phyloP scores from a whole-genome alignment of 768 basidiomycete species.

The Podaxis sp. region DNA sequence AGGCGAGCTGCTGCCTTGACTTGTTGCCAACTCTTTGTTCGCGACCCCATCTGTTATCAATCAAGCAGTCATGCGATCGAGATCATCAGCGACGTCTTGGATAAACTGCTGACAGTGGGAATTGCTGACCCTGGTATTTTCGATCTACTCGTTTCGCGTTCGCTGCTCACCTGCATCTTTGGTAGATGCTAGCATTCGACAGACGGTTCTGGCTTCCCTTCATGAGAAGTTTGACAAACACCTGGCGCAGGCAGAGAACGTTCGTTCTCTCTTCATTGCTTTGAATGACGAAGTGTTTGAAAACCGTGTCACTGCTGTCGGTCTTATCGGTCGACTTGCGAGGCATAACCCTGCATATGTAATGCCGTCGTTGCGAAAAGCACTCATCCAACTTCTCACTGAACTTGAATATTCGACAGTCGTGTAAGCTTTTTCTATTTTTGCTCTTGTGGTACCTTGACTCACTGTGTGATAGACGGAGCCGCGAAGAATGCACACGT shows the following conservation, averaged over 20 bases:
- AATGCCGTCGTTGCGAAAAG: conserved; percentile 95
- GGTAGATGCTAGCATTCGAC: conserved; percentile 76
- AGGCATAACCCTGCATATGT: conserved; percentile 98
- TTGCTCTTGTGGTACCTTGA: neutral
- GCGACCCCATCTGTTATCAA: conserved; percentile 95
- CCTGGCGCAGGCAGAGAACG: conserved; percentile 96
- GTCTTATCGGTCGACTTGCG: conserved; percentile 89
- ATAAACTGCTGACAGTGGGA: conserved; percentile 92
- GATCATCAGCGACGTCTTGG: conserved; percentile 96
- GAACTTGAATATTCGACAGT: conserved; percentile 96
- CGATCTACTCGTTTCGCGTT: conserved; percentile 9
- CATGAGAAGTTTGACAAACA: conserved; percentile 97
- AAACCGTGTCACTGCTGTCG: conserved; percentile 89
- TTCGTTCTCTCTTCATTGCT: conserved; percentile 95
- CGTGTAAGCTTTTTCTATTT: conserved; percentile 36
- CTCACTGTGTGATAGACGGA: conserved; percentile 52
- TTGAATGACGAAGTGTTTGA: conserved; percentile 96
- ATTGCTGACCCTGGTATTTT: conserved; percentile 89
- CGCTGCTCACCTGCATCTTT: conserved; percentile 2
- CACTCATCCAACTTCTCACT: conserved; percentile 92
- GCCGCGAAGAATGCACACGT: conserved; percentile 89
- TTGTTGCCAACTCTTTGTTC: conserved; percentile 88
- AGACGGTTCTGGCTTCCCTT: conserved; percentile 81
- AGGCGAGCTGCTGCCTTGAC: conserved; percentile 88
- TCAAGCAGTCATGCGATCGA: conserved; percentile 95